Evolutionary conservation across 2,329 filamentous ascomycete genomes (phyloP), one percentile per base, ranked within the genome.

Genomic region (Cordyceps militaris): DNA sequence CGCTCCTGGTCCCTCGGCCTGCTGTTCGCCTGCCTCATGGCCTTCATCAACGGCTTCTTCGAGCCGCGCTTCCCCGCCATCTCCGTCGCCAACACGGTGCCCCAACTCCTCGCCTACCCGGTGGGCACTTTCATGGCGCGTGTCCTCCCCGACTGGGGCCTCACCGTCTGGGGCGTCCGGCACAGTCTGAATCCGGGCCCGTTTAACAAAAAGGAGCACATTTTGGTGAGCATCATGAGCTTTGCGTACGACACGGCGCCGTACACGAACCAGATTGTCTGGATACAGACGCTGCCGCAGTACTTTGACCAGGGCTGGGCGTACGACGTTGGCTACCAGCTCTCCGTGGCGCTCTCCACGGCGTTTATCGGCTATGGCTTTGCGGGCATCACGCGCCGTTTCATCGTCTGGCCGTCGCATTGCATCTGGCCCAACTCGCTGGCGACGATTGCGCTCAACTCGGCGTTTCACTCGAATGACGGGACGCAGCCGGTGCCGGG

Each of bases 311-410:
- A 81, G 63, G 63, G 66, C 0, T 81, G 76, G 58, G 78, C 77
- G 1, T 71, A 71, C 14, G 72, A 70, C 48, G 76, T 79, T 42
- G 69, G 68, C 1, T 83, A 81, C 63, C 78, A 81, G 63, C 73
- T 81, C 16, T 64, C 78, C 13, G 72, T 82, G 36, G 74, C 71
- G 0, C 66, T 83, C 9, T 75, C 74, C 0, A 80, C 78, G 34
- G 79, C 81, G 64, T 78, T 80, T 49, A 77, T 83, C 32, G 80
- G 80, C 19, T 82, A 81, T 56, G 80, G 80, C 1, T 69, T 82
- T 40, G 79, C 80, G 9, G 80, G 80, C 14, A 49, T 80, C 1
- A 70, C 69, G 10, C 73, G 79, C 4, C 70, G 76, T 0, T 82
- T 81, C 63, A 68, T 82, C 3, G 78, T 82, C 6, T 79, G 79